Percentiles rank a stretch among this genome's conserved stretches.
Evolutionary conservation across 805 yeast species (phyloP).

Genomic region (Candida glaebosa): DNA sequence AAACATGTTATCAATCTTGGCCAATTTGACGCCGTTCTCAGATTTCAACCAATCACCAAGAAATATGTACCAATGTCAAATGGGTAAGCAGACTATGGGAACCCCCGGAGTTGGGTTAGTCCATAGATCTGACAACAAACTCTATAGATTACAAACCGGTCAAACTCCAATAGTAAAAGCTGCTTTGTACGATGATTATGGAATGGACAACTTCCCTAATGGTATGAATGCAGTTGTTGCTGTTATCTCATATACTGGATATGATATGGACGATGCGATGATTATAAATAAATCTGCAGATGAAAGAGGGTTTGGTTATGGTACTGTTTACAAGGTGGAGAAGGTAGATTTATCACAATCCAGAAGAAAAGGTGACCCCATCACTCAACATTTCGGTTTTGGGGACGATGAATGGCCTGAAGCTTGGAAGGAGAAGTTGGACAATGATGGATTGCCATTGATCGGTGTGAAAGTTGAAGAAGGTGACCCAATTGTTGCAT

Average conservation of each 20-base stretch:
- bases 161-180: slow-evolving; percentile 98
- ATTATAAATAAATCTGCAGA: slow-evolving; percentile 95
- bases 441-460: slow-evolving; percentile 87
- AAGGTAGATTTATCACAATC: slow-evolving; percentile 76
- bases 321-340: slow-evolving; percentile 93
- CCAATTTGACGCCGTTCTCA: slow-evolving; percentile 95
- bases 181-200: slow-evolving; percentile 88
- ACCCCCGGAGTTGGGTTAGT: slow-evolving; percentile 95
- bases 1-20: slow-evolving; percentile 88
- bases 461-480: slow-evolving; percentile 86
- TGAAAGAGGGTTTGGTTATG: slow-evolving; percentile 97
- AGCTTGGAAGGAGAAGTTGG: slow-evolving; percentile 83
- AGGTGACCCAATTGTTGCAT: slow-evolving; percentile 95
- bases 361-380: slow-evolving; percentile 90
- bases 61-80: slow-evolving; percentile 99
- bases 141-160: slow-evolving; percentile 89
- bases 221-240: slow-evolving; percentile 99
- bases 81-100: slow-evolving; percentile 99
- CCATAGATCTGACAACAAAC: slow-evolving; percentile 91
- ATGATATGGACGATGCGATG: slow-evolving; percentile 99
- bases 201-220: slow-evolving; percentile 97
- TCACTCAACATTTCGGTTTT: slow-evolving; percentile 90
- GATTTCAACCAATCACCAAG: slow-evolving; percentile 99
- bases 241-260: slow-evolving; percentile 96
- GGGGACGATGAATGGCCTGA: slow-evolving; percentile 93